Evolutionary conservation across 169 alveolate genomes (phyloP).

Genomic region (Plasmodium gonderi): DNA sequence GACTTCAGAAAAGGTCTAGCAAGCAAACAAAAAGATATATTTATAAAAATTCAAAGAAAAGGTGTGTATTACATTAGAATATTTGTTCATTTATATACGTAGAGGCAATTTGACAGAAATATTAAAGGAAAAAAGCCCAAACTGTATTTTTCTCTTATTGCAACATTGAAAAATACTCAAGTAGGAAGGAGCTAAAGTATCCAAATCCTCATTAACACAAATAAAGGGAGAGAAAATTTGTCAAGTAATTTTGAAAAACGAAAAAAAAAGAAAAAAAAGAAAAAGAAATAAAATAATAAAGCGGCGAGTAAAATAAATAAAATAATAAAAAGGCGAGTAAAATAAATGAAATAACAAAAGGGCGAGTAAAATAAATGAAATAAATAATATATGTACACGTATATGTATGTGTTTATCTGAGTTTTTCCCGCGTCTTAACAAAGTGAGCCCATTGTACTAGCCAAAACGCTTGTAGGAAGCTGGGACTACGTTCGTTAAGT

Average conservation of each 20-base stretch:
- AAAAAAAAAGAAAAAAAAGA: not conserved
- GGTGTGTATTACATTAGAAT: not conserved
- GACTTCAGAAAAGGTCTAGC: too few species aligned
- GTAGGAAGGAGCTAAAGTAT: not conserved
- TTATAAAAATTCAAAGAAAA: not conserved
- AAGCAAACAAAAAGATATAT: too few species aligned
- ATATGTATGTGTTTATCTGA: too few species aligned
- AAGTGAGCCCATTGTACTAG: too few species aligned
- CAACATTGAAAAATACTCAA: not conserved
- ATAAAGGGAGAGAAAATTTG: not conserved
- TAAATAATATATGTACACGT: too few species aligned
- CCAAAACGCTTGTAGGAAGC: too few species aligned
- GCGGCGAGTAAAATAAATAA: too few species aligned
- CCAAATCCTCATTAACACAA: not conserved
- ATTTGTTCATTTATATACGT: not conserved
- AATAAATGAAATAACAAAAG: too few species aligned
- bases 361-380: too few species aligned
- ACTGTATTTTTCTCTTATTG: not conserved
- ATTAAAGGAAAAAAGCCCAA: not conserved
- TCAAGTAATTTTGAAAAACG: constrained; percentile 2
- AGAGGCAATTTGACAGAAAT: not conserved
- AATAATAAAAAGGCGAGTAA: too few species aligned
- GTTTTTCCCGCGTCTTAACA: too few species aligned
- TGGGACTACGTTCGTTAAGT: too few species aligned
- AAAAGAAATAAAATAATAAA: not conserved